Evolutionary conservation across 768 basidiomycete species (phyloP), one percentile per base, ranked within the genome.

Genomic region (Tubosaeta sp.): DNA sequence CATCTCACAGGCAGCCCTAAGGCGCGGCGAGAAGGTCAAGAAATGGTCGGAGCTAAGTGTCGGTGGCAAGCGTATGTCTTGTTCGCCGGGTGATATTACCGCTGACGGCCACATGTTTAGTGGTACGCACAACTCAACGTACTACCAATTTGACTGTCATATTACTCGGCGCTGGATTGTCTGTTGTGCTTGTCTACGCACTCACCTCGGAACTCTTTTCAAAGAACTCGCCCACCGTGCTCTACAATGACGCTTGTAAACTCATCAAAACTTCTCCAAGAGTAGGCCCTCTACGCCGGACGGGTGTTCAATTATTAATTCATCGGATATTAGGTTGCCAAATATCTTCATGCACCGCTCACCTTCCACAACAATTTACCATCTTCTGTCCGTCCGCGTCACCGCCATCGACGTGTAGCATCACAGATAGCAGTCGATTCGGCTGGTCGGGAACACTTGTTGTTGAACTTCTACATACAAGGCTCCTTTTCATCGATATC

Each of bases 201-300:
- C 75, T 92, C 29, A 84, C 86, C 14, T 85, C 90, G 7, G 90
- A 93, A 62, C 73, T 92, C 7, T 90, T 91, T 66, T 90, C 90
- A n/a, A 83, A 79, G 64, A 93, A 93, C 64, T 91, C 89, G 24
- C 87, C 90, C 6, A 90, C 90, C 4, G 87, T 89, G 24, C 69
- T 93, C 29, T 90, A 90, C 61, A 79, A 79, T 36, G 75, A 79
- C 34, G 76, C 79, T 22, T 81, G 80, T 60, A 70, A 78, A 27
- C 71, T 69, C 46, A 77, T 81, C 49, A 73, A 76, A 52, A 63
- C 64, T 1, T 82, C 80, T 3, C 63, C 70, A 18, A 68, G 66
- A 62, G 79, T 81, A 54, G 36, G 74, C 63, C 40, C 22, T 36
- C 44, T 34, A 31, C 22, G 27, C 11, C 14, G 34, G 18, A 18